Evolutionary conservation across 1,139 yeast genomes (phyloP), one percentile per base, ranked within the genome.

Genomic region (Blastobotrys elegans): DNA sequence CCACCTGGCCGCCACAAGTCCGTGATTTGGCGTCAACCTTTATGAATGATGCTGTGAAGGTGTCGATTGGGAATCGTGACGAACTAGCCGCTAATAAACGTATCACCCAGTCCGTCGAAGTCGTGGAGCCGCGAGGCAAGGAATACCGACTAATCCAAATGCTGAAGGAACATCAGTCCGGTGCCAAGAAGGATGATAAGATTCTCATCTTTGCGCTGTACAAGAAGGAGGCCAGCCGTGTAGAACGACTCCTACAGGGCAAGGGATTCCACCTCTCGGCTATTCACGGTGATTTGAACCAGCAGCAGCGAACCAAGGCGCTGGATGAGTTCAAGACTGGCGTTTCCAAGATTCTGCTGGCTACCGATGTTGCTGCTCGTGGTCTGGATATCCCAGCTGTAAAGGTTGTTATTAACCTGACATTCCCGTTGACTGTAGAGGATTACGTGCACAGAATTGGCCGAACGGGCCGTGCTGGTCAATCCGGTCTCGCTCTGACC

Each of bases 351-450:
- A 72, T 92, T 48, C 71, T 92, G 64, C 75, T 92, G 59, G 99
- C 99, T 32, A 92, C 99, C 1, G 98, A 94, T 72, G 99, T 92
- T 48, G 99, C 99, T 40, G 98, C 98, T 31, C 80, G 99, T 72
- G 99, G 99, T 54, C 77, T 92, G 58, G 99, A 92, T 69, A 92
- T 92, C 59, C 98, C 99, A 44, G 88, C 94, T 59, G 99, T 92
- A 56, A 92, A 90, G 68, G 87, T 89, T 27, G 99, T 92, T 43
- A 89, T 92, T 65, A 92, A 92, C 67, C 75, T 94, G 67, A 92
- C 98, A 3, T 92, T 92, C 82, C 99, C 99, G 44, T 77, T 94
- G 60, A 92, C 98, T 0, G 95, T 88, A 21, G 99, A 92, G 70
- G 98, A 94, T 70, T 92, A 92, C 62, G 98, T 92, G 43, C 98